Conservation (phyloP, 495 filamentous ascomycete genomes). For the Penicillium soppii region DNA sequence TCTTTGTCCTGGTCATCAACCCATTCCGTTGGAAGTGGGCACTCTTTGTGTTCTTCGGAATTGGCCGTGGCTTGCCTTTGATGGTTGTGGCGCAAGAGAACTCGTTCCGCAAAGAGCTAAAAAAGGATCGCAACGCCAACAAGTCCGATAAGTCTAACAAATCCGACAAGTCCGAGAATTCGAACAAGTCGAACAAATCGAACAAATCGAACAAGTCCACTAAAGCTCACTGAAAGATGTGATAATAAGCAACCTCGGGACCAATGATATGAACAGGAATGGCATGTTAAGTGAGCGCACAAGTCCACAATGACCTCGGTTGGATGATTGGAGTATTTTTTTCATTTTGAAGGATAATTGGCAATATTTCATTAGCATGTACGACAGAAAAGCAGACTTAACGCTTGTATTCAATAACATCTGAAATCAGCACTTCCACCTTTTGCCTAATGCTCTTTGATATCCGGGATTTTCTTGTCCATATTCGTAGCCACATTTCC, state of each 20-base stretch:
- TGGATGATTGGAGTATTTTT: background rate
- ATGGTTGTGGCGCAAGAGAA: slow-evolving; percentile 66
- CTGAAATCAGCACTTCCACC: background rate
- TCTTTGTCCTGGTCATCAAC: slow-evolving; percentile 74
- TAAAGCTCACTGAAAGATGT: background rate
- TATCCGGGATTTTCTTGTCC: slow-evolving; percentile 24
- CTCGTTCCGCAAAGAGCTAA: slow-evolving; percentile 30
- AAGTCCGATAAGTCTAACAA: background rate
- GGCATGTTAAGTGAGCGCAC: background rate
- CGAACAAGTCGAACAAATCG: background rate
- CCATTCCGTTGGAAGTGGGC: slow-evolving; percentile 79
- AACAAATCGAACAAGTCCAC: background rate
- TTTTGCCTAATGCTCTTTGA: slow-evolving; percentile 19
- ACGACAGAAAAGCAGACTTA: background rate
- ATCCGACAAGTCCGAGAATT: background rate
- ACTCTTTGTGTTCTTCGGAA: slow-evolving; percentile 75
- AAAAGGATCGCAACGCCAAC: slow-evolving; percentile 26
- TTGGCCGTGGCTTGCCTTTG: slow-evolving; percentile 65
- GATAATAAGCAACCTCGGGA: background rate
- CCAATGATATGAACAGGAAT: background rate
- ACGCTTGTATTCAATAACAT: background rate
- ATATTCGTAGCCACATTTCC: slow-evolving; percentile 31
- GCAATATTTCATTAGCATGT: background rate
- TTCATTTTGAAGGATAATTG: background rate
- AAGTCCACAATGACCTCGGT: background rate